A percentile compares a stretch with the other conserved stretches of the same genome.
phyloP scores from a whole-genome alignment of 2,329 filamentous ascomycete genomes.

The Fusarium siculi region DNA sequence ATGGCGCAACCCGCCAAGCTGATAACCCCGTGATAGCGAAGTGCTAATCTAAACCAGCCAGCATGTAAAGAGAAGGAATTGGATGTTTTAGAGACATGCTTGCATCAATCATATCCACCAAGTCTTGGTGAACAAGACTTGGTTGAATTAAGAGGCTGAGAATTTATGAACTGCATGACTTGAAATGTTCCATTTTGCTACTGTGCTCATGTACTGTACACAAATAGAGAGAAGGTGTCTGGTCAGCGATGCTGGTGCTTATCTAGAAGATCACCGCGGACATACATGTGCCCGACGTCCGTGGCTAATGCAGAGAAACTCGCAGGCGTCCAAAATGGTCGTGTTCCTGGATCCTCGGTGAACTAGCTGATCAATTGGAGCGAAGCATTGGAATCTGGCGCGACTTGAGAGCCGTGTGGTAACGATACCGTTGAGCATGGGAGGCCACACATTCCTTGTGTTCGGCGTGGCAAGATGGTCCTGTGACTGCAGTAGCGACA shows the following conservation, averaged over 20 bases:
- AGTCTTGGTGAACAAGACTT: neutral
- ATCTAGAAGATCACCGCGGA: conserved; percentile 32
- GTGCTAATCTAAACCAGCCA: neutral
- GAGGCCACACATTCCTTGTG: conserved; percentile 35
- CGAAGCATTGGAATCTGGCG: conserved; percentile 28
- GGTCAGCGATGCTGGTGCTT: conserved; percentile 19
- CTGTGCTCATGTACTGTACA: conserved; percentile 17
- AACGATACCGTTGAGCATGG: conserved; percentile 25
- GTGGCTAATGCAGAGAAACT: conserved; percentile 19
- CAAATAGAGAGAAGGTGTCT: neutral
- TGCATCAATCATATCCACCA: neutral
- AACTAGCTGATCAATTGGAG: conserved; percentile 41
- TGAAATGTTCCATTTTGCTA: neutral
- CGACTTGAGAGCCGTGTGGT: conserved; percentile 15
- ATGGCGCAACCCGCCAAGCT: conserved; percentile 15
- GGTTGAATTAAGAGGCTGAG: conserved; percentile 5
- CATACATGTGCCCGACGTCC: conserved; percentile 33
- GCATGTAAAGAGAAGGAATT: neutral
- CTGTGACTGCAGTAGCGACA: conserved; percentile 45
- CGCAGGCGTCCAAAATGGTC: conserved; percentile 13
- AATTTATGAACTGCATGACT: conserved; percentile 13
- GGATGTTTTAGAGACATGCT: neutral
- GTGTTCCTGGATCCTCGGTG: conserved; percentile 46
- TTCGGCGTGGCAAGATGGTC: conserved; percentile 44
- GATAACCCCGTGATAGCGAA: neutral